Conservation (phyloP, 352 stramenopile species). For the Globisporangium parvum region DNA sequence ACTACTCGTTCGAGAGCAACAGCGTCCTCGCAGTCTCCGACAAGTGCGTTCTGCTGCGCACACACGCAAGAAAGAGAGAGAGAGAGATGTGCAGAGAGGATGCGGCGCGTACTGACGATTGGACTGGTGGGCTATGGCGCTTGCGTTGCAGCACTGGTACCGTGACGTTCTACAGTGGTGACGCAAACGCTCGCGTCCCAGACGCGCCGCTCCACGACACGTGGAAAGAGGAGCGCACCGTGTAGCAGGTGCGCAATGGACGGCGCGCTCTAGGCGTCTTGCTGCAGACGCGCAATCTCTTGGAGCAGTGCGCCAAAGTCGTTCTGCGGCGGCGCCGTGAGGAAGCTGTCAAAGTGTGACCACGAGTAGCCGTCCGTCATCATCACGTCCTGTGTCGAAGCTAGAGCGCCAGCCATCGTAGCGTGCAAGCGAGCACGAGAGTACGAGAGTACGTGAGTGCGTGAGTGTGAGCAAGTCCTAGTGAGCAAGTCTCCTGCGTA, state of each 20-base stretch:
- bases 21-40: constrained; percentile 62
- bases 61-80: too few relatives aligned
- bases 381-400: constrained; percentile 24
- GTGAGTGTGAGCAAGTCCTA: background rate
- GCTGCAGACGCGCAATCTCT: constrained; percentile 56
- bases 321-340: constrained; percentile 31
- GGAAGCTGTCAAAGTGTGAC: constrained; percentile 74
- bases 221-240: constrained; percentile 14
- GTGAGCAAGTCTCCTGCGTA: background rate
- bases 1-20: constrained; percentile 49
- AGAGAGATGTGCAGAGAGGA: too few relatives aligned
- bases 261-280: constrained; percentile 20
- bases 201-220: background rate
- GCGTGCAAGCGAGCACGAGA: background rate
- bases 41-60: constrained; percentile 47
- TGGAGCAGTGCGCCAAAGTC: constrained; percentile 49
- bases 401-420: constrained; percentile 18
- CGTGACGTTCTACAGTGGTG: constrained; percentile 48
- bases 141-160: constrained; percentile 27
- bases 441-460: background rate
- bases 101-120: background rate
- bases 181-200: background rate
- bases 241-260: constrained; percentile 4
- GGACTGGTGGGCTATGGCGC: background rate
- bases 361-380: constrained; percentile 75